A percentile compares a stretch with the other conserved stretches of the same genome.
These are phyloP conservation scores for Luffa acutangula DNA, from an alignment of 306 rosid genomes.

Conservation along the genomic window DNA sequence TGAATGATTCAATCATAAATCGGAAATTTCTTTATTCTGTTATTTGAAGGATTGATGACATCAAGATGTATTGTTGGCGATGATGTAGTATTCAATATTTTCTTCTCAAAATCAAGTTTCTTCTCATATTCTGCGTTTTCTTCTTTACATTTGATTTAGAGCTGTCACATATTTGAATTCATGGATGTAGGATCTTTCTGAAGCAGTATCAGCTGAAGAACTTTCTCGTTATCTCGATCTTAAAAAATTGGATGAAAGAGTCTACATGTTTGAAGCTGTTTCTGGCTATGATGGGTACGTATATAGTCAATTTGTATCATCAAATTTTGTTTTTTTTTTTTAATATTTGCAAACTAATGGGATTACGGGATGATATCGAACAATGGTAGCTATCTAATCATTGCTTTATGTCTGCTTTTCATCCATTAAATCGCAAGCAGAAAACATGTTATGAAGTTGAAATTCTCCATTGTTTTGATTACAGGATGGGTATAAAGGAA, in stretches of 20 bases:
- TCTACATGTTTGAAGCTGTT: conserved; percentile 88
- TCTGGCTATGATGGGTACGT: conserved; percentile 90
- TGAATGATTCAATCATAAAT: neutral
- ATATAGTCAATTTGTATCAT: neutral
- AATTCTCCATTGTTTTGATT: conserved; percentile 5
- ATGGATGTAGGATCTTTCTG: conserved; percentile 58
- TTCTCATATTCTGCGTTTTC: neutral
- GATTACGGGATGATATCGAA: neutral
- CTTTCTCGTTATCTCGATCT: conserved; percentile 82
- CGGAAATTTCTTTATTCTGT: neutral
- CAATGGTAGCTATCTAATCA: neutral
- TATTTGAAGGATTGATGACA: neutral
- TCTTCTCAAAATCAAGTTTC: neutral
- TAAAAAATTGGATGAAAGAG: conserved; percentile 93
- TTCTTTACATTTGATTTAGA: conserved; percentile 5
- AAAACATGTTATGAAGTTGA: neutral
- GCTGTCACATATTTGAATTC: neutral
- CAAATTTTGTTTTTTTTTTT: neutral
- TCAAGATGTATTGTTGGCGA: neutral
- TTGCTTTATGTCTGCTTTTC: neutral
- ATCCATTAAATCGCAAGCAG: neutral
- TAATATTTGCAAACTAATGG: neutral
- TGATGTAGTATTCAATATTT: neutral
- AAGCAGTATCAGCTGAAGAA: conserved; percentile 76
- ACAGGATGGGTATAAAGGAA: conserved; percentile 84